Percentiles rank a stretch among this genome's conserved stretches.
phyloP scores from a whole-genome alignment of 1,284 basidiomycete species.

The Ceratobasidium sp. region DNA sequence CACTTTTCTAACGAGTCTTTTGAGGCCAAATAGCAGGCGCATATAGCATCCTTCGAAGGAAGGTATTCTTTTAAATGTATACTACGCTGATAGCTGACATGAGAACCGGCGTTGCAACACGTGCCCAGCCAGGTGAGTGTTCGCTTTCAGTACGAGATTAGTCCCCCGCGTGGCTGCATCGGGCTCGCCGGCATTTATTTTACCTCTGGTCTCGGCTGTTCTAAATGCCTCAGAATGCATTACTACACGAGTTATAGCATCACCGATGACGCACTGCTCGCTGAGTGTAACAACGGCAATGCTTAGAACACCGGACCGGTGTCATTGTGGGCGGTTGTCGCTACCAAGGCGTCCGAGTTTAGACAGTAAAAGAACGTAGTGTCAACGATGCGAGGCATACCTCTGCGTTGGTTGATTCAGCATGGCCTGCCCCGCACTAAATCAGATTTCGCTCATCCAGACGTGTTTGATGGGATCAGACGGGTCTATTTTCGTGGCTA shows the following conservation, averaged over 20 bases:
- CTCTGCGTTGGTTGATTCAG: background rate
- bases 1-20: conserved; percentile 43
- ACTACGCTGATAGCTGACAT: background rate
- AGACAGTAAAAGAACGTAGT: no score
- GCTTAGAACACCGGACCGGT: conserved; percentile 37
- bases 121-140: conserved; percentile 43
- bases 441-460: background rate
- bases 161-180: conserved; percentile 27
- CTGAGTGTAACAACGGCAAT: conserved; percentile 43
- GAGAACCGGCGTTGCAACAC: background rate
- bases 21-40: background rate
- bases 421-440: no score
- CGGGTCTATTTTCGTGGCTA: background rate
- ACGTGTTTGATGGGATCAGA: conserved; percentile 17
- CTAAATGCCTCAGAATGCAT: background rate
- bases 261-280: conserved; percentile 45
- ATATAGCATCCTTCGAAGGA: no score
- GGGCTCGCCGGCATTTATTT: conserved; percentile 33
- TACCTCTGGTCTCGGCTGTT: background rate
- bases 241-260: conserved; percentile 38
- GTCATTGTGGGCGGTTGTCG: conserved; percentile 17
- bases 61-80: no score
- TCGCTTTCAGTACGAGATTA: conserved; percentile 40
- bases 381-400: background rate
- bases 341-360: no score